Conservation (phyloP, 2,329 filamentous ascomycete genomes). For the Colletotrichum karsti region DNA sequence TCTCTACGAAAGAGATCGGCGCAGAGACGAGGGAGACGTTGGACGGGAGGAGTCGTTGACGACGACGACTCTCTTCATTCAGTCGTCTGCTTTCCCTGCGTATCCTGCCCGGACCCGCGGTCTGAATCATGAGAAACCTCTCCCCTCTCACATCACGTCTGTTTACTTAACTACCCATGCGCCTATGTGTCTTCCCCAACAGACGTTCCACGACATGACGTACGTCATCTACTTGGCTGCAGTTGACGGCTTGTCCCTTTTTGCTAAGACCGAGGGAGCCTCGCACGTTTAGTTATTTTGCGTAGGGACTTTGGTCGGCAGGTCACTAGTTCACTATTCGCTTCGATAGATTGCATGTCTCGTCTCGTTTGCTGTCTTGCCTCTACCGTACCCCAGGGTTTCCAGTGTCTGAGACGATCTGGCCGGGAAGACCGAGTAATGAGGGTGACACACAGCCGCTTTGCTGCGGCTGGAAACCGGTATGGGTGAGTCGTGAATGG, state of each 20-base stretch:
- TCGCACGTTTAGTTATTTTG: too few species aligned
- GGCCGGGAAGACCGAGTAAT: not conserved
- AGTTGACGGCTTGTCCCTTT: slow-evolving; percentile 16
- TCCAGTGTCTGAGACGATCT: not conserved
- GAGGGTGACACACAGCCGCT: slow-evolving; percentile 7
- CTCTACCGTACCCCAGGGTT: not conserved
- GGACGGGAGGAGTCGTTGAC: not conserved
- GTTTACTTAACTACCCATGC: too few species aligned
- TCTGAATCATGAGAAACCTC: slow-evolving; percentile 5
- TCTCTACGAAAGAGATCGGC: too few species aligned
- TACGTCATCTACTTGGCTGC: slow-evolving; percentile 7
- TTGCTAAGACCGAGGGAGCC: slow-evolving; percentile 13
- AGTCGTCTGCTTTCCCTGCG: not conserved
- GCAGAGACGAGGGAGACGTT: not conserved
- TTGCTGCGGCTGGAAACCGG: not conserved
- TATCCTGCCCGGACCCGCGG: not conserved
- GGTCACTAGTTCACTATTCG: not conserved
- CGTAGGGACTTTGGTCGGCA: not conserved
- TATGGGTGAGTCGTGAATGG: not conserved
- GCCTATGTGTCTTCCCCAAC: not conserved
- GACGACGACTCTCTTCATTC: not conserved
- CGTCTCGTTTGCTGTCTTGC: not conserved
- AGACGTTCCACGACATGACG: not conserved
- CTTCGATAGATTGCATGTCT: not conserved
- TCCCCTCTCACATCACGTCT: slow-evolving; percentile 9